Evolutionary conservation across 2,329 filamentous ascomycete species (phyloP), one percentile per base, ranked within the genome.

Genomic region (Stagonosporopsis vannaccii): DNA sequence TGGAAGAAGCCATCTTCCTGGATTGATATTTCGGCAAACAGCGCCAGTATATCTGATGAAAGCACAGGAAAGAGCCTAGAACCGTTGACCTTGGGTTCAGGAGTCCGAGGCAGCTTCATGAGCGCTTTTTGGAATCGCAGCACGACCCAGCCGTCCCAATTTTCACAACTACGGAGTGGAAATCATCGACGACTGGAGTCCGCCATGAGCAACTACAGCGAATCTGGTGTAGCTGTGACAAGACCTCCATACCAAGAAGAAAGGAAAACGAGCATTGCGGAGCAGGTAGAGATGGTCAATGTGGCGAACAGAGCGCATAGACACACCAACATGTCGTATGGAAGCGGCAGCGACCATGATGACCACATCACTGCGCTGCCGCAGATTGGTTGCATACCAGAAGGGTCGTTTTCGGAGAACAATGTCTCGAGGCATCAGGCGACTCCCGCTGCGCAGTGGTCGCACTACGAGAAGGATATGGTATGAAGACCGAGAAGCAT

Each of bases 341-440:
- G 33, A 15, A 56, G 40, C 17, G 39, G 51, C 20, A 53, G 25
- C 17, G 47, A 40, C 15, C 13, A 54, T 2, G 43, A 46, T 2
- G 52, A 56, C 12, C 35, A 53, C 9, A 50, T 67, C 15, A 63
- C 61, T 6, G 61, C 56, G 25, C 40, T 68, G 19, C 61, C 64
- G 6, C 51, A 43, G 6, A 64, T 68, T 3, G 58, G 59, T 6
- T 68, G 60, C 45, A 35, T 65, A 11, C 58, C 62, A 11, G 62
- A 62, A 33, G 56, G 56, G 15, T 52, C 60, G 2, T 62, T 51
- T 19, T 60, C 54, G 20, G 26, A 19, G 4, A 23, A 5, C 6
- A 6, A 40, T 13, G 9, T 55, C 7, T n/a, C 26, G 1, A 49
- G n/a, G 17, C 7, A 35, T 8, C 23, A 44, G 4, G 1, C 15